Conservation (phyloP, 352 stramenopile genomes). For the Thalassiosira hispida region DNA sequence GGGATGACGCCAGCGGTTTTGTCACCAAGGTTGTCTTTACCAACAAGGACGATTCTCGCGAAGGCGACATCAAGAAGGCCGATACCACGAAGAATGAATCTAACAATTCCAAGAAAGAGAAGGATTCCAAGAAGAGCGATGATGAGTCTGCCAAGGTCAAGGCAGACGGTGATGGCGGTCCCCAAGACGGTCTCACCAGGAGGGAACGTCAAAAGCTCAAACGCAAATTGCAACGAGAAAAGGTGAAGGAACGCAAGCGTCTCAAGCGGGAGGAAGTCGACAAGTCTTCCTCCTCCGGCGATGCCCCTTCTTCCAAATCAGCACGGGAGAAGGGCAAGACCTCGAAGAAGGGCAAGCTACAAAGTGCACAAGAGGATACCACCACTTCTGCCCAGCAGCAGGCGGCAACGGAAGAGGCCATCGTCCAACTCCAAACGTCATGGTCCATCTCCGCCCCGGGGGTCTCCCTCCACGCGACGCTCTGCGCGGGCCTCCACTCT, state of each 20-base stretch:
- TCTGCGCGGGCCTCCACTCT: constrained; percentile 52
- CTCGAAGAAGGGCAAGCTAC: no score
- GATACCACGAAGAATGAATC: not conserved
- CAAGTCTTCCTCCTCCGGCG: not conserved
- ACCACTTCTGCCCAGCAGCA: not conserved
- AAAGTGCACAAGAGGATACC: not conserved
- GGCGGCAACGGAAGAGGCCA: constrained; percentile 15
- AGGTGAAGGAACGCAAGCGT: constrained; percentile 18
- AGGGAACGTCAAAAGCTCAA: constrained; percentile 43
- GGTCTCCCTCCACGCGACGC: constrained; percentile 55
- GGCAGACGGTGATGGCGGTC: no score
- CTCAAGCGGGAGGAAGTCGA: constrained; percentile 18
- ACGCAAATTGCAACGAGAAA: constrained; percentile 32
- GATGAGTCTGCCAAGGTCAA: not conserved
- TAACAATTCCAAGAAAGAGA: constrained; percentile 1
- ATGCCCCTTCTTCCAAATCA: not conserved
- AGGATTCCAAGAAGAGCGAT: no score
- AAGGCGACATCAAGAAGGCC: no score
- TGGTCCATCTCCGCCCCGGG: constrained; percentile 67
- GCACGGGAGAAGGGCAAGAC: constrained; percentile 16
- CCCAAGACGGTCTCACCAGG: constrained; percentile 4
- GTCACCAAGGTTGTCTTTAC: constrained; percentile 39
- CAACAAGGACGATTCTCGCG: constrained; percentile 20
- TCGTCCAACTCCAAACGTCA: constrained; percentile 48
- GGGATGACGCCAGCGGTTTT: constrained; percentile 37